Evolutionary conservation across 2,329 filamentous ascomycete species (phyloP).

Genomic region (Talaromyces sp.): DNA sequence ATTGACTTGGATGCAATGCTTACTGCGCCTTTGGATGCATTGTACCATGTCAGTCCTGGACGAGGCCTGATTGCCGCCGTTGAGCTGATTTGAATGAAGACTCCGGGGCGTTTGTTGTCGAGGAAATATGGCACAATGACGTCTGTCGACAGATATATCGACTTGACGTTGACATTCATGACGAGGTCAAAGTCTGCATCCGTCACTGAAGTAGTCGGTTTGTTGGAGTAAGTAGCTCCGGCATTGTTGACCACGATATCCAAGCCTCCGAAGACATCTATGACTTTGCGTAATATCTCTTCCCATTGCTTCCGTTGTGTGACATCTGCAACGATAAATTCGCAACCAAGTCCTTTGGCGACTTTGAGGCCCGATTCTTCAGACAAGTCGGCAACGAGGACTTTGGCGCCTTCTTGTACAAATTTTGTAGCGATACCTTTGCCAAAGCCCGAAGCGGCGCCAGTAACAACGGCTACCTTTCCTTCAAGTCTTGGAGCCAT

Average conservation of each 20-base stretch:
- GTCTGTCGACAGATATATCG: constrained; percentile 34
- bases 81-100: constrained; percentile 41
- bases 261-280: constrained; percentile 27
- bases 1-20: constrained; percentile 25
- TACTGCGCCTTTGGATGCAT: constrained; percentile 41
- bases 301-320: constrained; percentile 30
- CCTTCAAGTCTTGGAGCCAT: constrained; percentile 31
- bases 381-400: constrained; percentile 37
- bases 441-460: constrained; percentile 39
- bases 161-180: constrained; percentile 41
- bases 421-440: constrained; percentile 35
- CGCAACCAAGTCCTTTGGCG: constrained; percentile 22
- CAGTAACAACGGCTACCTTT: constrained; percentile 42
- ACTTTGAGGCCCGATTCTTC: constrained; percentile 25
- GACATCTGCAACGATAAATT: constrained; percentile 30
- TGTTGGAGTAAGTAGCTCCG: constrained; percentile 36
- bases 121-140: constrained; percentile 36
- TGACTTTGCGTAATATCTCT: constrained; percentile 15
- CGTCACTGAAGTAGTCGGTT: constrained; percentile 37
- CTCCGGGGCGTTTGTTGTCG: constrained; percentile 32
- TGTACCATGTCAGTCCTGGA: constrained; percentile 42
- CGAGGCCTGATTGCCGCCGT: constrained; percentile 38
- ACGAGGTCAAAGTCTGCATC: constrained; percentile 39
- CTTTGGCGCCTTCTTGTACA: constrained; percentile 35
- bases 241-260: constrained; percentile 48